Evolutionary conservation across 192 early-diverging fungal genomes (phyloP).

Genomic region (Coemansia sp.): DNA sequence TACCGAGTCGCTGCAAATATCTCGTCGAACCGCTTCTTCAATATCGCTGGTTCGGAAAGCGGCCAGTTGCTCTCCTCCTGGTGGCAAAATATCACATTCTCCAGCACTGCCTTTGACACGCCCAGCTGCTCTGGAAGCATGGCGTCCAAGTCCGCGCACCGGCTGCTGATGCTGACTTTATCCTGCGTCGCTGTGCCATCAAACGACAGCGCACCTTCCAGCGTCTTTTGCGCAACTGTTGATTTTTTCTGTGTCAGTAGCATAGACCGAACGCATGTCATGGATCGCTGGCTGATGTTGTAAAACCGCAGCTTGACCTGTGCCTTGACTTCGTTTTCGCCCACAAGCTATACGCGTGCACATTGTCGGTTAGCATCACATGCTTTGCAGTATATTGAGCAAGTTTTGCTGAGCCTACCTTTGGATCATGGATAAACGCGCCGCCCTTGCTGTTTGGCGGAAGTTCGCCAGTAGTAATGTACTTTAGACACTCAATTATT

Average conservation of each 20-base stretch:
- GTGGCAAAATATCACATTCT: slow-evolving; percentile 99
- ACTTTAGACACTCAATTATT: slow-evolving; percentile 96
- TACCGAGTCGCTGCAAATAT: slow-evolving; percentile 93
- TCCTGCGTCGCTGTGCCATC: slow-evolving; percentile 59
- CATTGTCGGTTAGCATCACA: not conserved
- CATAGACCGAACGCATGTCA: slow-evolving; percentile 78
- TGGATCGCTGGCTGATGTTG: slow-evolving; percentile 69
- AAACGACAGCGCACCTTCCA: slow-evolving; percentile 73
- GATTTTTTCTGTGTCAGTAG: slow-evolving; percentile 68
- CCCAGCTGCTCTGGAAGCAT: slow-evolving; percentile 85
- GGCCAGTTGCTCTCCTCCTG: slow-evolving; percentile 99
- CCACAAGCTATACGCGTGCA: slow-evolving; percentile 53
- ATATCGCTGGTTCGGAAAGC: slow-evolving; percentile 73
- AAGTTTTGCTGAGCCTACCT: slow-evolving; percentile 55
- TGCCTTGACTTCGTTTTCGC: slow-evolving; percentile 80
- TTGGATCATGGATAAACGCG: slow-evolving; percentile 94
- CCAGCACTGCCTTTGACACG: slow-evolving; percentile 86
- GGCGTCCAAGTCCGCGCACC: slow-evolving; percentile 83
- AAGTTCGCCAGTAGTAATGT: slow-evolving; percentile 86
- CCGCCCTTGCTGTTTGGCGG: slow-evolving; percentile 86
- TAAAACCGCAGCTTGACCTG: slow-evolving; percentile 87
- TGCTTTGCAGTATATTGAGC: not conserved
- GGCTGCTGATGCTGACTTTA: slow-evolving; percentile 72
- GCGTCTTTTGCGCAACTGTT: slow-evolving; percentile 63
- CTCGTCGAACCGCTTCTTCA: slow-evolving; percentile 99